Evolutionary conservation across 2,329 filamentous ascomycete species (phyloP).

Genomic region (Trichocomaceae sp.): DNA sequence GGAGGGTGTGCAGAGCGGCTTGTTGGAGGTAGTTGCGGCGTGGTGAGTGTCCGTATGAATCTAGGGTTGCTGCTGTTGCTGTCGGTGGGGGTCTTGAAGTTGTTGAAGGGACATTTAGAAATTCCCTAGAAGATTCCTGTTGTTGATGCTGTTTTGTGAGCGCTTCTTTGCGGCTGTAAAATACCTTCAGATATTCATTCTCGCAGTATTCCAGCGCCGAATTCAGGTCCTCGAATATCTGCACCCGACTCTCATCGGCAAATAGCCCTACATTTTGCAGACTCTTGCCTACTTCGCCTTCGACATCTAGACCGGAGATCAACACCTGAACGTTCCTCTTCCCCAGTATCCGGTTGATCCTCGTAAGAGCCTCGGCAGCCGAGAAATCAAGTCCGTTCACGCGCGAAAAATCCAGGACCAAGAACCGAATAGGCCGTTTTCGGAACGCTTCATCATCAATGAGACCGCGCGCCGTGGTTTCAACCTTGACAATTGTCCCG

Average conservation of each 20-base stretch:
- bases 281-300: slow-evolving; percentile 67
- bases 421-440: slow-evolving; percentile 73
- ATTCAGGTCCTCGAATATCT: slow-evolving; percentile 83
- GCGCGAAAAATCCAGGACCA: slow-evolving; percentile 81
- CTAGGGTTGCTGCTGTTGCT: slow-evolving; percentile 1
- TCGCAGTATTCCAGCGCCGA: slow-evolving; percentile 90
- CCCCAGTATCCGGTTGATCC: slow-evolving; percentile 76
- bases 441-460: slow-evolving; percentile 77
- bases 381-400: slow-evolving; percentile 95
- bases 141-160: slow-evolving; percentile 14
- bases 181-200: slow-evolving; percentile 79
- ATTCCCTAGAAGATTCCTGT: slow-evolving; percentile 9
- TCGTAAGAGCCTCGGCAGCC: slow-evolving; percentile 87
- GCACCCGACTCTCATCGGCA: slow-evolving; percentile 64
- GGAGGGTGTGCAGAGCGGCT: slow-evolving; percentile 69
- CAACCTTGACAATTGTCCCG: slow-evolving; percentile 91
- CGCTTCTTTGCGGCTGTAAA: slow-evolving; percentile 63
- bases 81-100: not conserved
- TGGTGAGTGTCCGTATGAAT: slow-evolving; percentile 59
- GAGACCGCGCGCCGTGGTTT: slow-evolving; percentile 74
- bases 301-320: slow-evolving; percentile 72
- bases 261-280: slow-evolving; percentile 79
- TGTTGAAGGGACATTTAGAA: slow-evolving; percentile 26
- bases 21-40: slow-evolving; percentile 69
- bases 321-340: slow-evolving; percentile 73